Percentiles rank a stretch among this genome's conserved stretches.
These are phyloP conservation scores for Neurospora cerealis DNA, from an alignment of 495 filamentous ascomycete species.

Conservation along the genomic window DNA sequence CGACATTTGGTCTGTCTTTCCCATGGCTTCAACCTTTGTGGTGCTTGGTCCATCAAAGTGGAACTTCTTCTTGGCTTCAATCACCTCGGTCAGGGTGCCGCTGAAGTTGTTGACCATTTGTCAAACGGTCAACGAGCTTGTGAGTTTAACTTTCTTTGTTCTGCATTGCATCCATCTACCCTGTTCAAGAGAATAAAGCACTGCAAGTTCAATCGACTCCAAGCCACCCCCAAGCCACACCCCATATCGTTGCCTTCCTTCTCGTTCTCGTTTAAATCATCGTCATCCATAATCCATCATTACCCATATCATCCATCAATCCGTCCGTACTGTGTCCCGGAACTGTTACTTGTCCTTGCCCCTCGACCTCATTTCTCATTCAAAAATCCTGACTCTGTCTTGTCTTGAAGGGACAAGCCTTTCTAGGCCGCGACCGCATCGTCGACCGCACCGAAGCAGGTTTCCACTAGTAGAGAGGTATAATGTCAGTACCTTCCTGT, in stretches of 20 bases:
- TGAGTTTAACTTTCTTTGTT: not conserved
- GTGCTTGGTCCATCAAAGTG: not conserved
- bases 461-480: not conserved
- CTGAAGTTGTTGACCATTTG: not conserved
- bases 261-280: not conserved
- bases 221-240: not conserved
- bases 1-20: not conserved
- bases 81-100: not conserved
- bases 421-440: not conserved
- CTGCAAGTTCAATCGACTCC: not conserved
- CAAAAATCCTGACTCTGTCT: not conserved
- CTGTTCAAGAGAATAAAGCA: not conserved
- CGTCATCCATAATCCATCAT: not conserved
- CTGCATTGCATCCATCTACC: not conserved
- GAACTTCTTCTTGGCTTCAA: not conserved
- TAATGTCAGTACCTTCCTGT: not conserved
- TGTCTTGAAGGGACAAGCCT: not conserved
- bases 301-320: not conserved
- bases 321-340: not conserved
- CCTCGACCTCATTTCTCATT: not conserved
- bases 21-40: not conserved
- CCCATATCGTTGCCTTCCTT: not conserved
- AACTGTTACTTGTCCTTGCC: not conserved
- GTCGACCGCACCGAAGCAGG: not conserved
- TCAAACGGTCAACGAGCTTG: not conserved